Base-by-base conservation (phyloP, 352 stramenopile species). In the Salisapilia sapeloensis region DNA sequence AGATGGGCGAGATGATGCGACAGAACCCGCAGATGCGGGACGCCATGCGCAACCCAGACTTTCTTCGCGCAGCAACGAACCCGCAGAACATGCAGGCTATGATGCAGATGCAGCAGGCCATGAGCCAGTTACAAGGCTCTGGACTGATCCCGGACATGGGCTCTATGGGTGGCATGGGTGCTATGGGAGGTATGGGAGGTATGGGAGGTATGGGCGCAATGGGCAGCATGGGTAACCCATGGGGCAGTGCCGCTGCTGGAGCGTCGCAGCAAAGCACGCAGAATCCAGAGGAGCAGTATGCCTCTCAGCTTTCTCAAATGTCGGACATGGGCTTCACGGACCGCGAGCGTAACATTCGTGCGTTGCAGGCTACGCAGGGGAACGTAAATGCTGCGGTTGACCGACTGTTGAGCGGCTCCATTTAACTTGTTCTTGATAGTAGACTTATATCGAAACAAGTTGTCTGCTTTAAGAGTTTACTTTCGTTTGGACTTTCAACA, bases 371-470 rank as follows among this genome's bases (percentile, higher is more conserved):
- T 19, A 90, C 79, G 16, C 41, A 57, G 12, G 83, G 83, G 33
- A 94, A 95, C 45, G 79, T 95, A 19, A 78, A 93, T 41, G 72
- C 74, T 2, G 83, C 83, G 4, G 76, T 95, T 3, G 82, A 95
- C 30, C 72, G 78, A 13, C 46, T 95, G 34, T 55, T 95, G 27
- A 81, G 72, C 25, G 75, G 75, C 25, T 41, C 52, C 30, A 62
- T 72, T 42, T 78, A 60, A 42, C n/a, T n/a, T n/a, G n/a, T n/a
- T n/a, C n/a, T n/a, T n/a, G n/a, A n/a, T n/a, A n/a, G n/a, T n/a
- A n/a, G n/a, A n/a, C n/a, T n/a, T n/a, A n/a, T n/a, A n/a, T n/a
- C n/a, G n/a, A n/a, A n/a, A n/a, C n/a, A n/a, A n/a, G n/a, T n/a
- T n/a, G n/a, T 29, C n/a, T 29, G 12, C n/a, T 12, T n/a, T 29